Base-by-base conservation (phyloP, 805 yeast species). In the Ogataea populi-albae region DNA sequence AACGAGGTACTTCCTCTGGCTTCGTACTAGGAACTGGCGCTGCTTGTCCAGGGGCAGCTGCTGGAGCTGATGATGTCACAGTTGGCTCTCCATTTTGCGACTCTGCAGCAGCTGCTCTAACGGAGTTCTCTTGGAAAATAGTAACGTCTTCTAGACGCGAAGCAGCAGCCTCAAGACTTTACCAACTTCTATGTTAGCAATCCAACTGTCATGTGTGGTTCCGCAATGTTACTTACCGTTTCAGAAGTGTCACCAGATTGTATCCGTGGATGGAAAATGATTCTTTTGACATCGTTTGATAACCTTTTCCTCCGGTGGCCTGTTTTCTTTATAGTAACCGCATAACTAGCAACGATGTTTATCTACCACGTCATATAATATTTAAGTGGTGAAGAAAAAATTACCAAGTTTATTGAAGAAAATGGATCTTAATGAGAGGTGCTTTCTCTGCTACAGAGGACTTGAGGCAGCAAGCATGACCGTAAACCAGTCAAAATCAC, bases 141-240 rank as follows among this genome's bases (percentile, higher is more conserved):
- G 94, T 86, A 30, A 88, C 79, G 59, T 88, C 96, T 55, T 88
- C 97, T 49, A 88, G 75, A 32, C 97, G 78, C 5, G 95, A 81
- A 7, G 97, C 86, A 23, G 96, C 96, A 11, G 95, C 91, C 61
- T 88, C 97, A 50, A 88, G 75, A 47, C 95, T 73, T 53, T 28
- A 17, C n/a, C 29, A 20, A 11, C 30, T 30, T 16, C 10, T 16
- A 17, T 29, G 26, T 35, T 35, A 35, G 34, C n/a, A 21, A 22
- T 17, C 35, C 22, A 11, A 16, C 38, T 29, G 23, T n/a, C 11
- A 27, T 21, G 26, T 11, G 23, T 17, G 12, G 9, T 8, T 2
- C n/a, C 17, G 7, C 12, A 7, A 17, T 3, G 16, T 17, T 6
- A 57, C 74, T 32, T 59, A 71, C 73, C 82, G 68, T 61, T 81